phyloP scores from a whole-genome alignment of 768 basidiomycete genomes.

The Leccinum sublutescens region DNA sequence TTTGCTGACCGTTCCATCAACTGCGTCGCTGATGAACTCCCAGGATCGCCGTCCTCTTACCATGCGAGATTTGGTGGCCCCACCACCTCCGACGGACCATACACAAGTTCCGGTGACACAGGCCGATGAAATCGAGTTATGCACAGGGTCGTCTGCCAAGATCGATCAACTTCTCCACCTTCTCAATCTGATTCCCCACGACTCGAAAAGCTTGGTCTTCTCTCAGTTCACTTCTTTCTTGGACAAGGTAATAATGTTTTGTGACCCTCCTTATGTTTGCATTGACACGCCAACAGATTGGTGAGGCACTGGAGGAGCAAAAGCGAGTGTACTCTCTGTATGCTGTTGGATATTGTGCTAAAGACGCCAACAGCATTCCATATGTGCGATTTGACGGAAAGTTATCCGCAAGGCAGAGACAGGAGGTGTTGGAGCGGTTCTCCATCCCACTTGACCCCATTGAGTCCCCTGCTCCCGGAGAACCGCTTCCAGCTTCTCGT shows the following conservation, averaged over 20 bases:
- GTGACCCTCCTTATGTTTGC: neutral
- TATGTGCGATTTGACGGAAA: slow-evolving; percentile 84
- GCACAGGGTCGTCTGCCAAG: slow-evolving; percentile 72
- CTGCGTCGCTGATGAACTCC: slow-evolving; percentile 1
- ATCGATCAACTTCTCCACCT: slow-evolving; percentile 79
- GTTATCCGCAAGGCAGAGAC: slow-evolving; percentile 77
- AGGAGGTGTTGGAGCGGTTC: slow-evolving; percentile 74
- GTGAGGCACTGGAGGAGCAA: slow-evolving; percentile 59
- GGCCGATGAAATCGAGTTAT: slow-evolving; percentile 40
- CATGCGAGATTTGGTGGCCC: slow-evolving; percentile 57
- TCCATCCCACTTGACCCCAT: slow-evolving; percentile 58
- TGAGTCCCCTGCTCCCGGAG: slow-evolving; percentile 16
- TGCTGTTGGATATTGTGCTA: neutral
- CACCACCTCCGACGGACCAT: slow-evolving; percentile 62
- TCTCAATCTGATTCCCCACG: slow-evolving; percentile 60
- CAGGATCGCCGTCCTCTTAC: slow-evolving; percentile 71
- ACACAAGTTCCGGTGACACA: slow-evolving; percentile 56
- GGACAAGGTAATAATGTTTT: slow-evolving; percentile 54
- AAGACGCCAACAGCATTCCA: slow-evolving; percentile 50
- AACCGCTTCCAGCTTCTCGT: slow-evolving; percentile 13
- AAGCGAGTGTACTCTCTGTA: slow-evolving; percentile 41
- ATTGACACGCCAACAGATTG: slow-evolving; percentile 51
- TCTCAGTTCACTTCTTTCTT: slow-evolving; percentile 88
- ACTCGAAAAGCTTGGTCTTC: slow-evolving; percentile 84
- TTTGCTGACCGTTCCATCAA: neutral